phyloP scores from a whole-genome alignment of 2,329 filamentous ascomycete genomes.

The Helotiales sp. region DNA sequence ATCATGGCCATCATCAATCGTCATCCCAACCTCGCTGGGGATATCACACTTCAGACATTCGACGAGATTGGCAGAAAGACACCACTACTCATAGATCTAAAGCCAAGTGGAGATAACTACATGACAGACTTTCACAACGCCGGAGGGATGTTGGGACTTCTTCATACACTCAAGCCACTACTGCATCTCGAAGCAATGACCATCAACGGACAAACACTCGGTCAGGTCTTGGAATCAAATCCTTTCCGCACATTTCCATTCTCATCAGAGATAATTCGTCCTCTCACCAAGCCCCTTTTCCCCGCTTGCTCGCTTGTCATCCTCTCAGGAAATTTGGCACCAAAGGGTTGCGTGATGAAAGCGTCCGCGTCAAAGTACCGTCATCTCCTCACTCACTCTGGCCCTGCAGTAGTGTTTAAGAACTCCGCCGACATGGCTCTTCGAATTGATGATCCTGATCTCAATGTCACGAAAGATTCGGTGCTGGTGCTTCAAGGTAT shows the following conservation, averaged over 20 bases:
- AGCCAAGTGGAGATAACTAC: constrained; percentile 53
- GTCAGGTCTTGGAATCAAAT: constrained; percentile 43
- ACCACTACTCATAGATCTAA: constrained; percentile 50
- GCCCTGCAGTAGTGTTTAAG: constrained; percentile 48
- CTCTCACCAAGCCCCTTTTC: constrained; percentile 45
- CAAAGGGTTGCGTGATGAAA: constrained; percentile 49
- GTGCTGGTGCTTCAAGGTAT: constrained; percentile 50
- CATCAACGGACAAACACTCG: constrained; percentile 47
- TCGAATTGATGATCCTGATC: constrained; percentile 46
- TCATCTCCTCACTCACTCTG: constrained; percentile 43
- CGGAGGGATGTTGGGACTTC: constrained; percentile 49
- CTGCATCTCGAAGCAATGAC: constrained; percentile 47
- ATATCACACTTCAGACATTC: constrained; percentile 46
- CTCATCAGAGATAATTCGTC: constrained; percentile 43
- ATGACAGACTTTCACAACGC: constrained; percentile 57
- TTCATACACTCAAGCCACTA: constrained; percentile 46
- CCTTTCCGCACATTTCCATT: constrained; percentile 43
- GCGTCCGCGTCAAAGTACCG: constrained; percentile 50
- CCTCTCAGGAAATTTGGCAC: constrained; percentile 48
- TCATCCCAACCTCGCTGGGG: constrained; percentile 46
- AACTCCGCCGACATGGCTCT: constrained; percentile 46
- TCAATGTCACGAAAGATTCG: constrained; percentile 44
- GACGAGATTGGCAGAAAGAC: constrained; percentile 48
- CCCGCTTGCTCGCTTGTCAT: constrained; percentile 46
- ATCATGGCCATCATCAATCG: constrained; percentile 48